Percentiles rank a stretch among this genome's conserved stretches.
These are phyloP conservation scores for Eleusine indica DNA, from an alignment of 176 grass and related monocot species.

Conservation along the genomic window DNA sequence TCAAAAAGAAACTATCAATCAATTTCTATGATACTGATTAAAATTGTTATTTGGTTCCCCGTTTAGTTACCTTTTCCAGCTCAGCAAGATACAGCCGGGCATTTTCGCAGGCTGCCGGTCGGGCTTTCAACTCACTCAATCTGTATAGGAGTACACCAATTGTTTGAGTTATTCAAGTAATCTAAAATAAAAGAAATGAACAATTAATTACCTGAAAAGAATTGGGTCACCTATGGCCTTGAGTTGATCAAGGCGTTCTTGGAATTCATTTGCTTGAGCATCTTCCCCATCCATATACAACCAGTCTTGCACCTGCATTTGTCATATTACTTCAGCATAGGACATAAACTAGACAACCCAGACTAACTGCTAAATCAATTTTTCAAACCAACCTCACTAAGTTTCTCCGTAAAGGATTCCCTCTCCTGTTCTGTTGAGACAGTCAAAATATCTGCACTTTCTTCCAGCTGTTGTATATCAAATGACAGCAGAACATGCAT, in stretches of 20 bases:
- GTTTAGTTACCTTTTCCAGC: constrained; percentile 56
- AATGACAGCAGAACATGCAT: constrained; percentile 31
- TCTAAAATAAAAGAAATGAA: background rate
- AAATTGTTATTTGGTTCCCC: background rate
- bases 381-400: constrained; percentile 71
- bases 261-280: constrained; percentile 87
- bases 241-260: constrained; percentile 85
- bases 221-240: constrained; percentile 88
- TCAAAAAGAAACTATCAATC: background rate
- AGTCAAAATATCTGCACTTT: constrained; percentile 70
- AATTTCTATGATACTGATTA: background rate
- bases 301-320: constrained; percentile 93
- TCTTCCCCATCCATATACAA: constrained; percentile 99
- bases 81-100: constrained; percentile 76
- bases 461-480: constrained; percentile 68
- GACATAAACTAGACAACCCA: constrained; percentile 23
- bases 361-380: background rate
- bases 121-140: constrained; percentile 79
- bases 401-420: constrained; percentile 75
- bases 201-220: constrained; percentile 80
- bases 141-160: constrained; percentile 48
- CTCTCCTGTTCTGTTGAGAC: constrained; percentile 93
- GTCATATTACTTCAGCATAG: constrained; percentile 24
- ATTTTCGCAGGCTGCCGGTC: constrained; percentile 76
- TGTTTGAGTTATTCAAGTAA: constrained; percentile 17